A percentile compares a stretch with the other conserved stretches of the same genome.
Conservation (phyloP, 495 filamentous ascomycete species). For the Penicillium canariense region DNA sequence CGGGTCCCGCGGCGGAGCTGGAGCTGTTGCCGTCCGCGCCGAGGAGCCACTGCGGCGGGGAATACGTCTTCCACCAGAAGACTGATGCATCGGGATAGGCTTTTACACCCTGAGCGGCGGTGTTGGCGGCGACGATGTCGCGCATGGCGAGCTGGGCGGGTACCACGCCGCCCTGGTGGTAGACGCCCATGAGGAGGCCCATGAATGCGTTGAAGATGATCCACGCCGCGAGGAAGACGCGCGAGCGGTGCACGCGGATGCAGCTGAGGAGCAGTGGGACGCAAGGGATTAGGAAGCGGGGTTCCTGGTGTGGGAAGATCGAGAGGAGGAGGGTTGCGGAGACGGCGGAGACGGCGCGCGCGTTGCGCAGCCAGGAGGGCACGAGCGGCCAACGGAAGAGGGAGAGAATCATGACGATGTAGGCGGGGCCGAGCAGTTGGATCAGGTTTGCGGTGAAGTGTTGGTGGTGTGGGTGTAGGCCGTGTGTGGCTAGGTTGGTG, state of each 20-base stretch:
- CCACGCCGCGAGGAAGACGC: slow-evolving; percentile 68
- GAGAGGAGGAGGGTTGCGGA: slow-evolving; percentile 79
- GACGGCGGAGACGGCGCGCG: slow-evolving; percentile 65
- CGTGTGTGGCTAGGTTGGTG: slow-evolving; percentile 82
- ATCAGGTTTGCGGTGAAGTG: slow-evolving; percentile 84
- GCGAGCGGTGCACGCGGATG: slow-evolving; percentile 63
- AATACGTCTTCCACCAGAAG: slow-evolving; percentile 98
- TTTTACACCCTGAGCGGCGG: slow-evolving; percentile 27
- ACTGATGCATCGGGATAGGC: slow-evolving; percentile 58
- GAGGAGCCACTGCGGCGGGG: slow-evolving; percentile 87
- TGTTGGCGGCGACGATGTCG: slow-evolving; percentile 30
- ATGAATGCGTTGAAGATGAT: slow-evolving; percentile 76
- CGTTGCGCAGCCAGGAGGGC: slow-evolving; percentile 49
- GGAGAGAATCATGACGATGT: slow-evolving; percentile 60
- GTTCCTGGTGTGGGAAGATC: slow-evolving; percentile 88
- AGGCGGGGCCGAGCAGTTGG: slow-evolving; percentile 85
- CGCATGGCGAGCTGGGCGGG: slow-evolving; percentile 66
- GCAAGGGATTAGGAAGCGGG: slow-evolving; percentile 85
- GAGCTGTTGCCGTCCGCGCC: slow-evolving; percentile 66
- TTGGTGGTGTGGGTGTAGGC: slow-evolving; percentile 88
- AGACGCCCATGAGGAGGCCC: slow-evolving; percentile 83
- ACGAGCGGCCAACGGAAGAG: slow-evolving; percentile 50
- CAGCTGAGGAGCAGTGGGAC: slow-evolving; percentile 88
- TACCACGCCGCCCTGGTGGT: slow-evolving; percentile 91
- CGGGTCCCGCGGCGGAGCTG: too few relatives aligned